Base-by-base conservation (phyloP, 1,139 yeast genomes). In the Yamadazyma epiphylla region DNA sequence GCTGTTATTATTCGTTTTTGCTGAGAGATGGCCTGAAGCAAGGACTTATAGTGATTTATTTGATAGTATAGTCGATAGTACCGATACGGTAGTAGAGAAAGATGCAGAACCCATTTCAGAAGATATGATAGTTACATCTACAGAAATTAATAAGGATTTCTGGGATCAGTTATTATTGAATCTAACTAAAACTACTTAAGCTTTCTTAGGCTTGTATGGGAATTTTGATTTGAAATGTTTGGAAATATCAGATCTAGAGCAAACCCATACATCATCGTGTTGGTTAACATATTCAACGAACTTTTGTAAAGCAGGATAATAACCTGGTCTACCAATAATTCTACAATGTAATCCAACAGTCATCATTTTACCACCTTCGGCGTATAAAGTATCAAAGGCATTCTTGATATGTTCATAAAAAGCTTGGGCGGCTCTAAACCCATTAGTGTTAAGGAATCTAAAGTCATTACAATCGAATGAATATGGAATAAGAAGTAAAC, bases 281-380 rank as follows among this genome's bases (percentile, higher is more conserved):
- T 42, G 29, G 23, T 42, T 44, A 16, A 58, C 51, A 31, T 60
- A 59, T 23, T 57, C 60, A 35, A 60, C 54, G 36, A 60, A 58
- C 34, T 55, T 55, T 31, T 55, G 47, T 35, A 60, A 45, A 5
- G 62, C 63, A 28, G 45, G 53, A 33, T 50, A 55, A 32, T 60
- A 48, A 13, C 61, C 66, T 5, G 66, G 64, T 37, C 55, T 56
- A 25, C 63, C 64, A 28, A 58, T 52, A 15, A 60, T 46, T 36
- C 66, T 51, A 34, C 62, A 54, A 31, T 60, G 66, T 31, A 60
- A 43, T 13, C 61, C 64, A 29, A 49, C 42, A 36, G 51, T 58
- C 64, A 59, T 59, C 60, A 60, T 56, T 42, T 58, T 60, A 22
- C 55, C 54, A 7, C 64, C 65, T 43, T 60, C 65, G 20, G 49